Percentiles rank a stretch among this genome's conserved stretches.
Evolutionary conservation across 208 protist species (phyloP).

Genomic region (Leishmania turanica): DNA sequence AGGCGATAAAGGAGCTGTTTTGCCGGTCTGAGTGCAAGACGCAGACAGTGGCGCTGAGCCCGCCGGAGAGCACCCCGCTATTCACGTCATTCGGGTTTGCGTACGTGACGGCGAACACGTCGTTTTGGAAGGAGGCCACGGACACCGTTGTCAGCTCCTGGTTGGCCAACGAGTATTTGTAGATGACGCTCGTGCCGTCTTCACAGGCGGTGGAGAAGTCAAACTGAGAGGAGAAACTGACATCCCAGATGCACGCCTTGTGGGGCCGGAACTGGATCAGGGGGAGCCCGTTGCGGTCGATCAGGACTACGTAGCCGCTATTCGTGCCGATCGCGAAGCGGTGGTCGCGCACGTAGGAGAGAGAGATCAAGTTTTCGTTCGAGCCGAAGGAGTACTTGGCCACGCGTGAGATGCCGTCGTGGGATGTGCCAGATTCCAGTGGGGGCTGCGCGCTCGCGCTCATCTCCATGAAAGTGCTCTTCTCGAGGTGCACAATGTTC

Average conservation of each 20-base stretch:
- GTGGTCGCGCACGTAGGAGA: conserved; percentile 77
- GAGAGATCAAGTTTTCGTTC: conserved; percentile 90
- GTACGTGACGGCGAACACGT: conserved; percentile 91
- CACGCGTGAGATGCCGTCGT: conserved; percentile 75
- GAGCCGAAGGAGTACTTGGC: conserved; percentile 85
- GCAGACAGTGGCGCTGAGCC: conserved; percentile 85
- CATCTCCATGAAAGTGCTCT: conserved; percentile 88
- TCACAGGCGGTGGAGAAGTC: conserved; percentile 90
- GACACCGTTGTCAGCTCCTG: conserved; percentile 82
- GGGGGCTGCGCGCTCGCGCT: conserved; percentile 69
- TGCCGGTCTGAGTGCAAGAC: conserved; percentile 88
- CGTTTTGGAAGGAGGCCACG: conserved; percentile 85
- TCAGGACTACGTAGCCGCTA: conserved; percentile 87
- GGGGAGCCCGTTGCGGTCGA: conserved; percentile 82
- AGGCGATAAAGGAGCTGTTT: conserved; percentile 85
- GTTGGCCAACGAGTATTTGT: conserved; percentile 84
- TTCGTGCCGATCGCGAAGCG: conserved; percentile 90
- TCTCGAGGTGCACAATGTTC: conserved; percentile 87
- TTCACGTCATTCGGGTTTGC: conserved; percentile 63
- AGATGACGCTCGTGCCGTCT: conserved; percentile 86
- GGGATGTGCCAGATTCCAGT: conserved; percentile 44
- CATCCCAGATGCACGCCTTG: conserved; percentile 90
- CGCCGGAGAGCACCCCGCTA: conserved; percentile 85
- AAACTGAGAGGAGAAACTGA: conserved; percentile 80
- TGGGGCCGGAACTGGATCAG: conserved; percentile 91